A percentile compares a stretch with the other conserved stretches of the same genome.
phyloP scores from a whole-genome alignment of 306 rosid species.

The Quercus rubra region DNA sequence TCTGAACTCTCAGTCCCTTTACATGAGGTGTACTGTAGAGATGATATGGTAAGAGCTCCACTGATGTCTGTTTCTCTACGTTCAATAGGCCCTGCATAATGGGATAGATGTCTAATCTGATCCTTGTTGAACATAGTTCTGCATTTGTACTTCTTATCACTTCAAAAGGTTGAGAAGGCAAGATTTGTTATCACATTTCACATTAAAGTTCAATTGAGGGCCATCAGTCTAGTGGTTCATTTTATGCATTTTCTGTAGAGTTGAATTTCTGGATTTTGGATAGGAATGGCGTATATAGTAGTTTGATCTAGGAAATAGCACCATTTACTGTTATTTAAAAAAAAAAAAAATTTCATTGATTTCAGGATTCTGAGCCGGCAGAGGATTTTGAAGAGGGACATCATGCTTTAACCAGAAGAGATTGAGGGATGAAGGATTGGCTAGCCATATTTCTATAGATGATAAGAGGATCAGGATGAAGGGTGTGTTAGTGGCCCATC shows the following conservation, averaged over 20 bases:
- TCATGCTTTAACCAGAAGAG: conserved; percentile 21
- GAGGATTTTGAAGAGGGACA: conserved; percentile 11
- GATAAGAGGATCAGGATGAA: conserved; percentile 19
- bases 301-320: conserved; percentile 7
- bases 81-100: no score
- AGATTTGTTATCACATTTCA: background rate
- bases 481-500: conserved; percentile 11
- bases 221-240: background rate
- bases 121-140: no score
- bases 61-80: background rate
- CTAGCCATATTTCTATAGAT: conserved; percentile 5
- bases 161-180: background rate
- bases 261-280: background rate
- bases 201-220: background rate
- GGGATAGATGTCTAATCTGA: no score
- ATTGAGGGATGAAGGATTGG: conserved; percentile 17
- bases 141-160: no score
- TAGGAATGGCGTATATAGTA: background rate
- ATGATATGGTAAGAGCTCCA: background rate
- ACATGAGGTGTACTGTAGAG: background rate
- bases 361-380: conserved; percentile 45
- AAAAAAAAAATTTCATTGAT: background rate
- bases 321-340: background rate
- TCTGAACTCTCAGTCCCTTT: background rate
- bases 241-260: background rate